Evolutionary conservation across 129 eudicot species (phyloP).

Genomic region (Escallonia rubra): DNA sequence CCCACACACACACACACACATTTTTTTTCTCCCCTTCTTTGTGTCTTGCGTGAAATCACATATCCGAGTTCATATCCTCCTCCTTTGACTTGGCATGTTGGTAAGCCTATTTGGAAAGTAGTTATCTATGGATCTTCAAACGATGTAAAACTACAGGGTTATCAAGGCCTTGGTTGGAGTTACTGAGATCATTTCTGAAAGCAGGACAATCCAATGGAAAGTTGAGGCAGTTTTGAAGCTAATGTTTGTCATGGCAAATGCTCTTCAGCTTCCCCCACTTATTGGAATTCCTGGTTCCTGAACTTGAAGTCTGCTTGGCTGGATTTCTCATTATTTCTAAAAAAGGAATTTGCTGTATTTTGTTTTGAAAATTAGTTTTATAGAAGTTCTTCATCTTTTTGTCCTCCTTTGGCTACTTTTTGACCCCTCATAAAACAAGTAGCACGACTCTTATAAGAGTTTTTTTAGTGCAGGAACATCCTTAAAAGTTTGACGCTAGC

Average conservation of each 20-base stretch:
- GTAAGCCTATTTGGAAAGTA: no score
- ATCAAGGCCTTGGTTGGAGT: no score
- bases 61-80: not conserved
- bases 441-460: not conserved
- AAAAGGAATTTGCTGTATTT: not conserved
- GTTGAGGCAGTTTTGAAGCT: no score
- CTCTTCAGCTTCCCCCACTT: no score
- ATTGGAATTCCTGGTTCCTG: not conserved
- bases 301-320: not conserved
- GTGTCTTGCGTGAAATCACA: not conserved
- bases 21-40: not conserved
- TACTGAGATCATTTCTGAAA: no score
- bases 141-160: no score
- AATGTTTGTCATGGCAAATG: no score
- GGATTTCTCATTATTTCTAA: not conserved
- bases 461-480: constrained; percentile 59
- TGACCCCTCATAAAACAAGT: not conserved
- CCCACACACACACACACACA: no score
- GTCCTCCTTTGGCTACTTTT: not conserved
- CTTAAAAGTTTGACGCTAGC: constrained; percentile 85
- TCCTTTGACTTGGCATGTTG: not conserved
- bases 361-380: not conserved
- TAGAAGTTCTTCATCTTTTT: not conserved
- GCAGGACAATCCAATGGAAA: no score
- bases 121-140: no score